These are phyloP conservation scores for Strobilomyces confusus DNA, from an alignment of 768 basidiomycete species.

Conservation along the genomic window DNA sequence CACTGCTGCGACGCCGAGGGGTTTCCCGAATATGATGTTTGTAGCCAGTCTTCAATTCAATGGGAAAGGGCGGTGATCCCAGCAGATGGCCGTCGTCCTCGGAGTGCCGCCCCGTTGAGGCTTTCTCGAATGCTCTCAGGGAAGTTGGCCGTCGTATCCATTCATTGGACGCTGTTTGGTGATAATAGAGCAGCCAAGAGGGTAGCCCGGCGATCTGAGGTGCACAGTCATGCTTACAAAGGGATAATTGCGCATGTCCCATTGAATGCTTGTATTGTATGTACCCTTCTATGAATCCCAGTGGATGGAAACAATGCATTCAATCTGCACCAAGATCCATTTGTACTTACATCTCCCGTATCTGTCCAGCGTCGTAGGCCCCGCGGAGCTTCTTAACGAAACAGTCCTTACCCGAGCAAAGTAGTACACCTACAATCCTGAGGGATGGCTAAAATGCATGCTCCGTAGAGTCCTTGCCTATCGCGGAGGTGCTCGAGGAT, in stretches of 20 bases:
- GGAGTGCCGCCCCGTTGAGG: constrained; percentile 5
- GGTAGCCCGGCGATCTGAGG: constrained; percentile 3
- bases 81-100: constrained; percentile 10
- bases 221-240: background rate
- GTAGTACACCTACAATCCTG: constrained; percentile 1
- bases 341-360: constrained; percentile 2
- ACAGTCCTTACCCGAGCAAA: background rate
- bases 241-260: background rate
- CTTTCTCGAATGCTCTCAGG: constrained; percentile 8
- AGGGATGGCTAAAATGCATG: constrained; percentile 56
- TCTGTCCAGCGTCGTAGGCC: background rate
- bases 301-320: background rate
- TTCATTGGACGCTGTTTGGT: background rate
- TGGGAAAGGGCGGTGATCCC: background rate
- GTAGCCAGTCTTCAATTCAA: constrained; percentile 4
- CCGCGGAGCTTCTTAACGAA: background rate
- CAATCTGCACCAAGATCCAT: constrained; percentile 15
- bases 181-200: background rate
- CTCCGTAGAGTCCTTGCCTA: constrained; percentile 88
- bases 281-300: background rate
- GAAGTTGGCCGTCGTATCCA: constrained; percentile 2
- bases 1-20: background rate
- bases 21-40: constrained; percentile 5
- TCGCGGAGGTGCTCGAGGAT: constrained; percentile 79
- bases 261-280: background rate